Conservation (phyloP, 2,329 filamentous ascomycete genomes). For the Colletotrichum phormii region DNA sequence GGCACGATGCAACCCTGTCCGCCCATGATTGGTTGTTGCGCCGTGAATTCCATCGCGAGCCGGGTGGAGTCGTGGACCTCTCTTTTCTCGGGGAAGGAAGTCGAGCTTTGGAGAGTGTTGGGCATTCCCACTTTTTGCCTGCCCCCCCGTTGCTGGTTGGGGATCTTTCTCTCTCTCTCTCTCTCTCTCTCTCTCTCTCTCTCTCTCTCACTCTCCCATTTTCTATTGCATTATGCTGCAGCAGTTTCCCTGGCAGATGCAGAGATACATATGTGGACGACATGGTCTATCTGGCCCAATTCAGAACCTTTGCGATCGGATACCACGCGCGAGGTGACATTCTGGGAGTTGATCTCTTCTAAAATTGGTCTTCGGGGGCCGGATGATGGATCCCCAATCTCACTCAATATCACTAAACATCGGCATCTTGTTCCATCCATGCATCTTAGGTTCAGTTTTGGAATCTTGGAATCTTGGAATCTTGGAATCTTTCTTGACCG, state of each 20-base stretch:
- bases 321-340: constrained; percentile 3
- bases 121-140: constrained; percentile 21
- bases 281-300: constrained; percentile 13
- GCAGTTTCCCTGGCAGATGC: constrained; percentile 5
- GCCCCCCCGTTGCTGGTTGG: constrained; percentile 13
- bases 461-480: neutral
- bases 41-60: constrained; percentile 8
- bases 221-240: neutral
- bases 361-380: neutral
- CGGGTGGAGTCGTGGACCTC: neutral
- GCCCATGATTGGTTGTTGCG: constrained; percentile 10
- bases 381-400: constrained; percentile 7
- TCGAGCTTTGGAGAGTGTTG: neutral
- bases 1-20: constrained; percentile 12
- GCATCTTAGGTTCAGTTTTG: neutral
- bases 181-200: too few relatives aligned
- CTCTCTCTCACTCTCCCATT: too few relatives aligned
- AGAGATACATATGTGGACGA: constrained; percentile 1
- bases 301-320: neutral
- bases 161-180: neutral
- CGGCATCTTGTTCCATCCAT: neutral
- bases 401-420: constrained; percentile 1
- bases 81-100: neutral
- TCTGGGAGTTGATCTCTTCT: neutral
- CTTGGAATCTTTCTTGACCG: neutral